Percentiles rank a stretch among this genome's conserved stretches.
These are phyloP conservation scores for Beauveria sp. DNA, from an alignment of 2,329 filamentous ascomycete species.

Conservation along the genomic window DNA sequence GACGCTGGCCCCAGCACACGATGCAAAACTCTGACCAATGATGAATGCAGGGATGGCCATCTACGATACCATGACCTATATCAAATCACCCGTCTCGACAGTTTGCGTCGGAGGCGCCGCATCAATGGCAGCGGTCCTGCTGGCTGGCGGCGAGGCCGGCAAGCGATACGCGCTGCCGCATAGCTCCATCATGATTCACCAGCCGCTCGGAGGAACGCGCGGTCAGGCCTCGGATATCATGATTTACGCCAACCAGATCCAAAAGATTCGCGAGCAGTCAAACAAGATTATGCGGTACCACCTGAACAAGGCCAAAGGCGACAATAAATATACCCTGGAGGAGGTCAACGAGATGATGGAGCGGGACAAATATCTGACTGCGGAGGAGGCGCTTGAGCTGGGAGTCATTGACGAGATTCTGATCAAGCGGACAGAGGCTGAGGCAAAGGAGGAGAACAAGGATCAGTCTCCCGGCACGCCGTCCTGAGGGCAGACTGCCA, in stretches of 20 bases:
- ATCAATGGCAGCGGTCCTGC: conserved; percentile 85
- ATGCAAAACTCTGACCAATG: not conserved
- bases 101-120: conserved; percentile 93
- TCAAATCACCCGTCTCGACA: conserved; percentile 83
- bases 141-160: conserved; percentile 77
- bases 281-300: conserved; percentile 87
- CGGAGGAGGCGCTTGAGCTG: conserved; percentile 78
- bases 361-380: conserved; percentile 87
- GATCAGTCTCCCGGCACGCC: conserved; percentile 11
- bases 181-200: conserved; percentile 93
- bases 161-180: conserved; percentile 89
- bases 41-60: conserved; percentile 64
- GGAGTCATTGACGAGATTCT: conserved; percentile 91
- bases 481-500: not conserved
- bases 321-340: conserved; percentile 70
- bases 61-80: conserved; percentile 99
- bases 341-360: conserved; percentile 96
- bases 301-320: conserved; percentile 66
- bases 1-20: too few relatives aligned
- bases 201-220: conserved; percentile 69
- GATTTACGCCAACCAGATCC: conserved; percentile 95
- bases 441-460: conserved; percentile 25
- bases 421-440: conserved; percentile 46
- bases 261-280: conserved; percentile 74
- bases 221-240: conserved; percentile 74